Evolutionary conservation across 495 filamentous ascomycete species (phyloP).

Genomic region (Xylaria longipes): DNA sequence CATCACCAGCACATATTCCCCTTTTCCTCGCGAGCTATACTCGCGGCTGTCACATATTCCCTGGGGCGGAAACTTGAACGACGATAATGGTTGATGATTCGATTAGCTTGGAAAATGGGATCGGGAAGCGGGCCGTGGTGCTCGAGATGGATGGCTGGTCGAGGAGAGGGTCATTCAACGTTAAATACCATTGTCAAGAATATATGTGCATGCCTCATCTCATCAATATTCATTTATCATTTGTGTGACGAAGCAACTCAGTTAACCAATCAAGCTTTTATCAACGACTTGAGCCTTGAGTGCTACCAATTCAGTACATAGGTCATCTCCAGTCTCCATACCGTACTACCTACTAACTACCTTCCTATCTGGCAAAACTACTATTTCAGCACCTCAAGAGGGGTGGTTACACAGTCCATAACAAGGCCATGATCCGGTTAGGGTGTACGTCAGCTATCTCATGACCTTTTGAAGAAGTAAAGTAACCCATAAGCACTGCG

Average conservation of each 20-base stretch:
- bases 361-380: too few relatives aligned
- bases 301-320: background rate
- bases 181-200: constrained; percentile 21
- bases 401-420: constrained; percentile 16
- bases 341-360: background rate
- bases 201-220: constrained; percentile 25
- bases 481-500: background rate
- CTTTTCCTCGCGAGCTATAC: constrained; percentile 13
- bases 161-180: constrained; percentile 5
- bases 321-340: background rate
- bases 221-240: constrained; percentile 17
- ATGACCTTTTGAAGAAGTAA: background rate
- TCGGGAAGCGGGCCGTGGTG: background rate
- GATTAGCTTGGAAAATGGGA: constrained; percentile 20
- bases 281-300: background rate
- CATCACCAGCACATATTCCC: constrained; percentile 1
- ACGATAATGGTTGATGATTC: constrained; percentile 25
- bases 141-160: background rate
- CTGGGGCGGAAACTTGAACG: background rate
- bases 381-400: background rate
- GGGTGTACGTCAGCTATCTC: background rate
- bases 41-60: constrained; percentile 16
- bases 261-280: background rate
- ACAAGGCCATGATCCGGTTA: background rate
- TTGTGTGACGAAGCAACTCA: background rate